These are phyloP conservation scores for Hygrophorus pudorinus DNA, from an alignment of 768 basidiomycete species.

Conservation along the genomic window DNA sequence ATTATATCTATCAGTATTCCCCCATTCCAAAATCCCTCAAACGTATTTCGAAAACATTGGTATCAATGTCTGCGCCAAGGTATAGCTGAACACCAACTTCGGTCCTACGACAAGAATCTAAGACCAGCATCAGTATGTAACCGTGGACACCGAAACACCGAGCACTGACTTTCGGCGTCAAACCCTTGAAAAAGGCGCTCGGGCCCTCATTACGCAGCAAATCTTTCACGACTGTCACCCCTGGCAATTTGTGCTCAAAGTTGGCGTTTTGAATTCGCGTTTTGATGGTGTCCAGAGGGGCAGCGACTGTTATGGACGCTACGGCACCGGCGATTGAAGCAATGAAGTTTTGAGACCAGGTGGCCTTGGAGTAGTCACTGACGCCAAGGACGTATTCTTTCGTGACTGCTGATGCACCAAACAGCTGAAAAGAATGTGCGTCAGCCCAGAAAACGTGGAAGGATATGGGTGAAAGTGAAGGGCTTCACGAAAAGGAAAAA, in stretches of 20 bases:
- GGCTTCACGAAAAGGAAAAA: neutral
- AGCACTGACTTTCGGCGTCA: slow-evolving; percentile 80
- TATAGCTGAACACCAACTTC: slow-evolving; percentile 97
- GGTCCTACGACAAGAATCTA: slow-evolving; percentile 94
- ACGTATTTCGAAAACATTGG: slow-evolving; percentile 85
- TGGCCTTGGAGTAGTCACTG: slow-evolving; percentile 86
- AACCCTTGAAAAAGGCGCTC: slow-evolving; percentile 87
- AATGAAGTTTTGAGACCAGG: slow-evolving; percentile 95
- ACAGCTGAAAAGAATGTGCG: slow-evolving; percentile 51
- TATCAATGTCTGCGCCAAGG: slow-evolving; percentile 92
- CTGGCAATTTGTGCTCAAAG: slow-evolving; percentile 79
- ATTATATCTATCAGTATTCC: too few relatives aligned
- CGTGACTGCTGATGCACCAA: slow-evolving; percentile 90
- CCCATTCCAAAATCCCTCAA: slow-evolving; percentile 18
- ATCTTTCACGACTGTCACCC: slow-evolving; percentile 74
- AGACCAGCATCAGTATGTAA: slow-evolving; percentile 24
- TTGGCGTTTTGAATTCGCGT: slow-evolving; percentile 98
- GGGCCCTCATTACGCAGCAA: slow-evolving; percentile 81
- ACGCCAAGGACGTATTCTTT: slow-evolving; percentile 92
- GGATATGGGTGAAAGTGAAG: slow-evolving; percentile 1
- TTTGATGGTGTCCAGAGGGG: slow-evolving; percentile 93
- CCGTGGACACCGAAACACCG: slow-evolving; percentile 6
- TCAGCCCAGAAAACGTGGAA: too few relatives aligned
- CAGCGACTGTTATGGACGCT: slow-evolving; percentile 91
- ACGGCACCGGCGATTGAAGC: slow-evolving; percentile 92